Percentiles rank a stretch among this genome's conserved stretches.
These are phyloP conservation scores for Irpex rosettiformis DNA, from an alignment of 1,284 basidiomycete genomes.

Conservation along the genomic window DNA sequence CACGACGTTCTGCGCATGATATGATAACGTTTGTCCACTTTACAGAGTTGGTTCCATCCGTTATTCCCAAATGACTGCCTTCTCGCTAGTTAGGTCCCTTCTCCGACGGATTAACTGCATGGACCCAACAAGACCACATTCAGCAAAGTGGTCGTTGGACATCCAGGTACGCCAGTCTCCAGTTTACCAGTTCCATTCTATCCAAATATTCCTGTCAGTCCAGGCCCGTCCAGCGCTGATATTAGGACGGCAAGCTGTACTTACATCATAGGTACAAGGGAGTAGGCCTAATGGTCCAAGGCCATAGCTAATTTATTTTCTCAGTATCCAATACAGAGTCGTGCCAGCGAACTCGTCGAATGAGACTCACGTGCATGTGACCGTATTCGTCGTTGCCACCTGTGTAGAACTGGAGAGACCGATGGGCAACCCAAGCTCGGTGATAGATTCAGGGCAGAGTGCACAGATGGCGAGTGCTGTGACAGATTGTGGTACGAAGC, in stretches of 20 bases:
- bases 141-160: background rate
- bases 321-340: no score
- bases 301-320: background rate
- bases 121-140: background rate
- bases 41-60: no score
- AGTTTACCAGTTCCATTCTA: background rate
- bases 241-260: background rate
- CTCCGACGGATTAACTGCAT: background rate
- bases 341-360: background rate
- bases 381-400: background rate
- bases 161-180: background rate
- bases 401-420: background rate
- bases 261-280: background rate
- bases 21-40: no score
- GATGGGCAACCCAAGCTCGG: background rate
- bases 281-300: background rate
- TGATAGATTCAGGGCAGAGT: background rate
- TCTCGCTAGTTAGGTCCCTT: background rate
- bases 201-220: background rate
- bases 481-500: background rate
- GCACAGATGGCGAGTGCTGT: background rate
- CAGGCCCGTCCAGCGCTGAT: background rate
- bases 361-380: background rate
- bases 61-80: no score
- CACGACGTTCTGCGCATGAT: no score